Evolutionary conservation across 179 eudicot genomes (phyloP), one percentile per base, ranked within the genome.

Genomic region (Spergularia azorica): DNA sequence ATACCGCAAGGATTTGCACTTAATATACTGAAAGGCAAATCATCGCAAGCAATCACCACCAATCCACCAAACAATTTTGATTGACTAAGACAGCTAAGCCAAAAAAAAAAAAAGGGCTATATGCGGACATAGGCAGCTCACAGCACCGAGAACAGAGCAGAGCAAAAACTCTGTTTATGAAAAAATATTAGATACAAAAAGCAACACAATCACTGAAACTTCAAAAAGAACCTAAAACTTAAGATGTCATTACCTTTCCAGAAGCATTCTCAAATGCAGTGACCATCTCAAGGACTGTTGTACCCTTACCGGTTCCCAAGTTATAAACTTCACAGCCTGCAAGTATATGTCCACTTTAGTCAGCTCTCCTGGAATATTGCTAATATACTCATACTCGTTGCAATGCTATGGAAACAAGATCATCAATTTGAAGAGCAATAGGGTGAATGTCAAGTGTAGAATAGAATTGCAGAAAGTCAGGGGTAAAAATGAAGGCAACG

Each of bases 281-380:
- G 16, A 96, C 99, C 99, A 96, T 96, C 88, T 96, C 96, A 79
- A 94, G 81, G 56, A 96, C 98, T 50, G 99, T 83, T 43, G 99
- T 95, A 58, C 99, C 99, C 79, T 95, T 91, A 6, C 99, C 99
- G 11, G 99, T 94, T 76, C 99, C 99, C 81, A 96, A 72, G 79
- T 96, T 96, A 84, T 96, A 96, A 60, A 94, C 97, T 83, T 96
- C 97, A 87, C 98, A 94, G 57, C 93, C 99, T 96, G 87, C 85
- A 84, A 77, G 51, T 17, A 60, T 12, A 50, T 54, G 73, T 54
- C 12, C 32, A 41, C 12, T 14, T 46, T 59, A 54, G 32, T 74
- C 66, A 70, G 46, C 52, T 48, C 56, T 77, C 38, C 0, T 48
- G 39, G 2, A 32, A 76, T 48, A 64, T 10, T 7, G 74, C 16